These are phyloP conservation scores for Schizopora paradoxa DNA, from an alignment of 1,284 basidiomycete genomes.

Conservation along the genomic window DNA sequence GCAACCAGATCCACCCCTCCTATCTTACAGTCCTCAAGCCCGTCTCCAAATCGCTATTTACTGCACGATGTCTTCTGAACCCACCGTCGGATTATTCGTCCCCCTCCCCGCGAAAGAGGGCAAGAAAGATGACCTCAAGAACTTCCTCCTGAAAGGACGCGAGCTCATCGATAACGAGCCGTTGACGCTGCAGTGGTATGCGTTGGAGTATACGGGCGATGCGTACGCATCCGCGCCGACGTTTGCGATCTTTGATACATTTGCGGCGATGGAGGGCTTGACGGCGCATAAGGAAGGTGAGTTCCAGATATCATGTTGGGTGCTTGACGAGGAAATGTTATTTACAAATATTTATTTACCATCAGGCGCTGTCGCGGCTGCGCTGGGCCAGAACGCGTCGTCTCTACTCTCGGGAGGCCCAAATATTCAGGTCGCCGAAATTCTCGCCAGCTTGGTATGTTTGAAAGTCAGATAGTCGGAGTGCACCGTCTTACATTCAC, in stretches of 20 bases:
- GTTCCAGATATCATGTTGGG: not conserved
- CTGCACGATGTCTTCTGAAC: not conserved
- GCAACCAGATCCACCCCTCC: no score
- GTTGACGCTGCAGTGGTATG: constrained; percentile 38
- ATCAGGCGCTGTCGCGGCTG: constrained; percentile 28
- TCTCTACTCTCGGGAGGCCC: constrained; percentile 28
- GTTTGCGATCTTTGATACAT: constrained; percentile 39
- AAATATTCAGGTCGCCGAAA: constrained; percentile 27
- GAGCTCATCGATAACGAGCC: constrained; percentile 31
- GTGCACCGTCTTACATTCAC: not conserved
- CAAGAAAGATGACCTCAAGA: constrained; percentile 23
- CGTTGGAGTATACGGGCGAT: constrained; percentile 27
- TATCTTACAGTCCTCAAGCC: not conserved
- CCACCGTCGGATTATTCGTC: constrained; percentile 31
- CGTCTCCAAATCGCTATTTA: not conserved
- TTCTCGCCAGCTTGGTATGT: constrained; percentile 33
- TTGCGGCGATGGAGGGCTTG: constrained; percentile 31
- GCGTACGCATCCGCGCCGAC: constrained; percentile 21
- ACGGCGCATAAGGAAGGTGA: constrained; percentile 32
- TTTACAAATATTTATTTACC: not conserved
- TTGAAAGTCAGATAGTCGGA: not conserved
- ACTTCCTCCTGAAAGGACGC: constrained; percentile 32
- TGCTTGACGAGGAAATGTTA: not conserved
- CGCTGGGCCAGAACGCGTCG: constrained; percentile 31
- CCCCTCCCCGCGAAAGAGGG: constrained; percentile 32